Percentiles rank a stretch among this genome's conserved stretches.
Conservation (phyloP, 352 stramenopile genomes). For the Blastocystis sp. region DNA sequence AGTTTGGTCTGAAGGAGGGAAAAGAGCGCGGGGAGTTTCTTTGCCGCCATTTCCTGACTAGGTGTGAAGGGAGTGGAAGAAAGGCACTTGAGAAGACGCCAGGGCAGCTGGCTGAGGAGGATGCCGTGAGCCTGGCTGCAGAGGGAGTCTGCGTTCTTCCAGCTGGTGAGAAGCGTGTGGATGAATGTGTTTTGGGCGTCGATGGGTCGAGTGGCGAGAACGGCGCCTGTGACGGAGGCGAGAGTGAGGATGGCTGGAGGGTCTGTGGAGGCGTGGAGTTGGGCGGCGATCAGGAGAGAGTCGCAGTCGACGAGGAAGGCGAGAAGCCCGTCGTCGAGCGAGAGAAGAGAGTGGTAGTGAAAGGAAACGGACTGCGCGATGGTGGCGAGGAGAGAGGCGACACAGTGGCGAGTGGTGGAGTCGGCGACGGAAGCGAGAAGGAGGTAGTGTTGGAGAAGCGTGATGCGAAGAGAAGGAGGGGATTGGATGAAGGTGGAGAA, state of each 20-base stretch:
- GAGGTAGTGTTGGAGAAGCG: background rate
- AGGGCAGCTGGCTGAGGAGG: background rate
- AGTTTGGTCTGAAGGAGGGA: background rate
- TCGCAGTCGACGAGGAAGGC: slow-evolving; percentile 33
- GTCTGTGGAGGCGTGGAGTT: background rate
- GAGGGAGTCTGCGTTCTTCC: background rate
- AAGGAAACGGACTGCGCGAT: background rate
- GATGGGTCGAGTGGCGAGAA: background rate
- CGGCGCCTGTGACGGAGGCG: background rate
- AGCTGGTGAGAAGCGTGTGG: slow-evolving; percentile 12
- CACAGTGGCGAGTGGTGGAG: background rate
- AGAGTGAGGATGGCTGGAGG: background rate
- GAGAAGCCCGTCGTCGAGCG: background rate
- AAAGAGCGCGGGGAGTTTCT: slow-evolving; percentile 10
- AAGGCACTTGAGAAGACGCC: background rate
- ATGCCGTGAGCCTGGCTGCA: background rate
- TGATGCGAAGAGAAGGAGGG: too few relatives aligned
- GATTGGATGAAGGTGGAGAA: background rate
- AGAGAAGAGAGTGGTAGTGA: background rate
- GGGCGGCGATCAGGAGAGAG: background rate
- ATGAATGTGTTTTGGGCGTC: slow-evolving; percentile 31
- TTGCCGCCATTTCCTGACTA: background rate
- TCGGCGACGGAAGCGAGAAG: background rate
- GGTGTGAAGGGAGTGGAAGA: too few relatives aligned
- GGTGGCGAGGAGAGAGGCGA: background rate